phyloP scores from a whole-genome alignment of 176 grass and related monocot species.

The Poa annua region DNA sequence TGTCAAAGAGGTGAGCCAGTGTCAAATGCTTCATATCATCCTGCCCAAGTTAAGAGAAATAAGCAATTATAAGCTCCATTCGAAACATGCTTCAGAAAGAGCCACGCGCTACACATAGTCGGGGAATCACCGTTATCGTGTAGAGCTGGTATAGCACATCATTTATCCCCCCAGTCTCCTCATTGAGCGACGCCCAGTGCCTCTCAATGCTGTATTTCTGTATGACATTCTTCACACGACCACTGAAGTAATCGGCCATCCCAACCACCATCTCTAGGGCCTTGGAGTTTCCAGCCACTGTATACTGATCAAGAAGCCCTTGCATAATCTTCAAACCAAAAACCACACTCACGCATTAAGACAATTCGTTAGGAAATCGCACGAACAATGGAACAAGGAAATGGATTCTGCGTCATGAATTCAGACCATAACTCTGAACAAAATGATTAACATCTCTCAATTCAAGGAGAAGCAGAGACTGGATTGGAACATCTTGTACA shows the following conservation, averaged over 20 bases:
- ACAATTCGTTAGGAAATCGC: not conserved
- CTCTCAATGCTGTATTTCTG: slow-evolving; percentile 90
- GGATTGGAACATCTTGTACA: slow-evolving; percentile 27
- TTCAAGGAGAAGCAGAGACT: not conserved
- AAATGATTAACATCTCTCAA: not conserved
- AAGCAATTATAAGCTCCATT: slow-evolving; percentile 1
- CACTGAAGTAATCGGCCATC: slow-evolving; percentile 92
- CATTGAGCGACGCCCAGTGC: slow-evolving; percentile 87
- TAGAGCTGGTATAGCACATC: slow-evolving; percentile 94
- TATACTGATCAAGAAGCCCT: slow-evolving; percentile 95
- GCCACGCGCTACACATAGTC: slow-evolving; percentile 15
- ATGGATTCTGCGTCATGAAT: not conserved
- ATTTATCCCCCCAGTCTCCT: slow-evolving; percentile 98
- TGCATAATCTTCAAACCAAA: slow-evolving; percentile 76
- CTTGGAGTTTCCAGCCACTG: slow-evolving; percentile 57
- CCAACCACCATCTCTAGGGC: slow-evolving; percentile 74
- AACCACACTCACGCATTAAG: not conserved
- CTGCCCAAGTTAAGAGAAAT: slow-evolving; percentile 54
- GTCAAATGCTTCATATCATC: slow-evolving; percentile 84
- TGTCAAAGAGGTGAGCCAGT: slow-evolving; percentile 94
- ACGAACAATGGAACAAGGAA: not conserved
- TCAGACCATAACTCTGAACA: not conserved
- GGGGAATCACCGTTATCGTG: slow-evolving; percentile 62
- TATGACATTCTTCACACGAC: slow-evolving; percentile 89
- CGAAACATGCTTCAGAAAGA: not conserved